Conservation (phyloP, 164 flowering plant genomes). For the Dillenia turbinata region DNA sequence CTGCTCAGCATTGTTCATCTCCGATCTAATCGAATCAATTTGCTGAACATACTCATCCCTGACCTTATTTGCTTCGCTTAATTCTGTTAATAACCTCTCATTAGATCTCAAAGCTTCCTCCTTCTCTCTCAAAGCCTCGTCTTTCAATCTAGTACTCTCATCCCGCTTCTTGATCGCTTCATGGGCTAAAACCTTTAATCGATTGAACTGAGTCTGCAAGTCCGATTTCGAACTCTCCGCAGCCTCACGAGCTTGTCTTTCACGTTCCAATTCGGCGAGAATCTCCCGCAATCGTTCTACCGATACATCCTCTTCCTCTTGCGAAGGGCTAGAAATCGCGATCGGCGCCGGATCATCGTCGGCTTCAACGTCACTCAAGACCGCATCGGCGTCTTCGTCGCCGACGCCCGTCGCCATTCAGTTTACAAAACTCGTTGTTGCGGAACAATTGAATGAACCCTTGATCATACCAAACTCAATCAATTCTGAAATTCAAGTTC, state of each 20-base stretch:
- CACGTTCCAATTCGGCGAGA: slow-evolving; percentile 70
- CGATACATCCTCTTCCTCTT: slow-evolving; percentile 42
- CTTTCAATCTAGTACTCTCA: slow-evolving; percentile 52
- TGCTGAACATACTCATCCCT: slow-evolving; percentile 54
- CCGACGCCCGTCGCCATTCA: slow-evolving; percentile 37
- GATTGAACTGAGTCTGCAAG: slow-evolving; percentile 45
- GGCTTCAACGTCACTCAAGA: slow-evolving; percentile 82
- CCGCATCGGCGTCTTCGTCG: slow-evolving; percentile 57
- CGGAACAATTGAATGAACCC: slow-evolving; percentile 1
- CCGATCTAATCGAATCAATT: slow-evolving; percentile 53
- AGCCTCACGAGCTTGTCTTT: slow-evolving; percentile 54
- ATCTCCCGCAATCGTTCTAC: slow-evolving; percentile 53
- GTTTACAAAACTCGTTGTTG: not conserved
- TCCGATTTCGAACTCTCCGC: slow-evolving; percentile 74
- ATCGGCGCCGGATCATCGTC: slow-evolving; percentile 55
- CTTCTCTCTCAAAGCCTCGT: slow-evolving; percentile 62
- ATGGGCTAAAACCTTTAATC: slow-evolving; percentile 55
- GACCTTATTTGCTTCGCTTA: slow-evolving; percentile 32
- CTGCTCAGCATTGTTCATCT: slow-evolving; percentile 61
- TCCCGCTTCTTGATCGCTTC: slow-evolving; percentile 87
- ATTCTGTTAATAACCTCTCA: slow-evolving; percentile 37
- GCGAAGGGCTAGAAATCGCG: slow-evolving; percentile 18
- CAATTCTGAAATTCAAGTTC: no score
- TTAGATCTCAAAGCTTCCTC: slow-evolving; percentile 43
- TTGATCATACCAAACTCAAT: no score